Evolutionary conservation across 768 basidiomycete genomes (phyloP), one percentile per base, ranked within the genome.

Genomic region (Clathrus columnatus): DNA sequence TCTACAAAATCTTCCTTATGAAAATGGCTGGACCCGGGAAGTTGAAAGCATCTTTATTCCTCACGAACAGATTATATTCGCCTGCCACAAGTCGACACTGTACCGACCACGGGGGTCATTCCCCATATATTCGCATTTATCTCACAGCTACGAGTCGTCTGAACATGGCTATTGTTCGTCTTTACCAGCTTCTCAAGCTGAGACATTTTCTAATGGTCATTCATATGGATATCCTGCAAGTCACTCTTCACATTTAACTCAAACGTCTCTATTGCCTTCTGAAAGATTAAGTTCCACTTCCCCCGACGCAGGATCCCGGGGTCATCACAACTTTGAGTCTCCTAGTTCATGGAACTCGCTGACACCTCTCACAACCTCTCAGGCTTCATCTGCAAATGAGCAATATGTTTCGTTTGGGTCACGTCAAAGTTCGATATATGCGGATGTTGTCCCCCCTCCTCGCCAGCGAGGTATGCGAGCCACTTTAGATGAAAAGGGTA

Each of bases 41-140:
- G 85, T 91, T 26, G 88, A 91, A 67, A 90, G 87, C 70, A 84
- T 91, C 60, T 91, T 87, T 69, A 89, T 91, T 69, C 89, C 90
- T 67, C 87, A 92, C 80, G 89, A 89, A 85, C 67, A 62, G 80
- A 78, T 86, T 62, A 84, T 85, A 63, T 84, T 86, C 67, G 83
- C 83, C 47, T 85, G 83, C 73, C 83, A 85, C 72, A 82, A 83
- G 69, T 74, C 82, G 61, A 74, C 72, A 61, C 68, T 71, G 59
- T 66, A 70, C 65, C 75, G 56, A 48, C 57, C 24, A 1, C 45
- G 56, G 10, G 36, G 27, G 17, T 53, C 51, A 7, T 53, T 43
- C 32, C 51, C 51, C 18, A 10, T 53, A 26, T 53, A 53, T 24
- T 44, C 32, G 8, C 24, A 21, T 5, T 23, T 44, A 8, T n/a